Conservation (phyloP, 2,329 filamentous ascomycete genomes). For the Elsinoe batatas region DNA sequence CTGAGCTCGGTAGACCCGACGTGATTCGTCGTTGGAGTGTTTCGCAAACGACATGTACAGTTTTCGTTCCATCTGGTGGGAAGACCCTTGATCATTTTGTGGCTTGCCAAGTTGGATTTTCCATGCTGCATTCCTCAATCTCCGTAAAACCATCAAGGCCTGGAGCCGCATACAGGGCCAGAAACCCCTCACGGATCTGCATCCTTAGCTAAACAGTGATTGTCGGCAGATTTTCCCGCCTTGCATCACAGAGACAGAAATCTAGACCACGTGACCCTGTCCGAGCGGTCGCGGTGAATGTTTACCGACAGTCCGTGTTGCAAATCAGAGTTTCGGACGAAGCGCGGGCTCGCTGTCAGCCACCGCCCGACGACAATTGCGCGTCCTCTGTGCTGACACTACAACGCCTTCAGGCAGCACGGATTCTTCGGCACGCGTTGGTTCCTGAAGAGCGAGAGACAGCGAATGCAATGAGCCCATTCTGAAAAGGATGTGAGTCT, state of each 20-base stretch:
- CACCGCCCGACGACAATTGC: too few relatives aligned
- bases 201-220: neutral
- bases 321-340: too few relatives aligned
- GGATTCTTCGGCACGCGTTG: neutral
- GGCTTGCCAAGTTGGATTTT: neutral
- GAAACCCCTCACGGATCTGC: neutral
- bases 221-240: neutral
- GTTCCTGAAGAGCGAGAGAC: neutral
- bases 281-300: neutral
- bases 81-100: neutral
- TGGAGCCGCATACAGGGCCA: neutral
- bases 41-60: neutral
- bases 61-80: neutral
- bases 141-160: neutral
- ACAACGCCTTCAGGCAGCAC: neutral
- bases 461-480: too few relatives aligned
- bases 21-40: neutral
- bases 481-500: too few relatives aligned
- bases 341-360: too few relatives aligned
- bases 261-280: too few relatives aligned
- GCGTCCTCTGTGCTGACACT: too few relatives aligned
- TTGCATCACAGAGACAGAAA: too few relatives aligned
- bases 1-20: too few relatives aligned
- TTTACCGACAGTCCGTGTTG: neutral
- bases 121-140: neutral